These are phyloP conservation scores for Fagopyrum tataricum DNA, from an alignment of 148 eudicot species.

Conservation along the genomic window DNA sequence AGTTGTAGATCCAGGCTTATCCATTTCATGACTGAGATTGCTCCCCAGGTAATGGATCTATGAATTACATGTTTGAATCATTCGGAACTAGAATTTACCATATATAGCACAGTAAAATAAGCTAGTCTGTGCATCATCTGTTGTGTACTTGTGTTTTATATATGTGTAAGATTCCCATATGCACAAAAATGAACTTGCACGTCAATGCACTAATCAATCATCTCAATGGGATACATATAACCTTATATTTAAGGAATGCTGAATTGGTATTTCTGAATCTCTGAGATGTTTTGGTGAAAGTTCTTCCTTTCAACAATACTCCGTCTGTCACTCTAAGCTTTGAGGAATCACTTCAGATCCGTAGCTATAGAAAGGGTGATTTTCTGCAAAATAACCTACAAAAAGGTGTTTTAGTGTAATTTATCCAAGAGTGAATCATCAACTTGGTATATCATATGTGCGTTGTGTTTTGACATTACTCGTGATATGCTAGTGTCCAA, in stretches of 20 bases:
- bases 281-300: no score
- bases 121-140: not conserved
- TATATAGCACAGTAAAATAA: constrained; percentile 10
- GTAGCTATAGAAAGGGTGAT: not conserved
- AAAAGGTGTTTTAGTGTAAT: not conserved
- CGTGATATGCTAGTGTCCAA: not conserved
- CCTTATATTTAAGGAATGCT: no score
- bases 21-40: constrained; percentile 35
- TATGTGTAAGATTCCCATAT: not conserved
- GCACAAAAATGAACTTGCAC: not conserved
- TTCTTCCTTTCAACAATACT: no score
- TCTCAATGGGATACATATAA: no score
- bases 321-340: not conserved
- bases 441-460: not conserved
- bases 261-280: no score
- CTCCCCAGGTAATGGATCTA: not conserved
- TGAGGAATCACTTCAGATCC: no score
- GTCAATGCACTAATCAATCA: no score
- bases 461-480: not conserved
- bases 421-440: not conserved
- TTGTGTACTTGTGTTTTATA: not conserved
- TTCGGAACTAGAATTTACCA: constrained; percentile 4
- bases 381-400: not conserved
- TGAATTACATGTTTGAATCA: not conserved
- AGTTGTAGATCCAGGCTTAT: constrained; percentile 62